Base-by-base conservation (phyloP, 805 yeast species). In the Sugiyamaella smithiae region DNA sequence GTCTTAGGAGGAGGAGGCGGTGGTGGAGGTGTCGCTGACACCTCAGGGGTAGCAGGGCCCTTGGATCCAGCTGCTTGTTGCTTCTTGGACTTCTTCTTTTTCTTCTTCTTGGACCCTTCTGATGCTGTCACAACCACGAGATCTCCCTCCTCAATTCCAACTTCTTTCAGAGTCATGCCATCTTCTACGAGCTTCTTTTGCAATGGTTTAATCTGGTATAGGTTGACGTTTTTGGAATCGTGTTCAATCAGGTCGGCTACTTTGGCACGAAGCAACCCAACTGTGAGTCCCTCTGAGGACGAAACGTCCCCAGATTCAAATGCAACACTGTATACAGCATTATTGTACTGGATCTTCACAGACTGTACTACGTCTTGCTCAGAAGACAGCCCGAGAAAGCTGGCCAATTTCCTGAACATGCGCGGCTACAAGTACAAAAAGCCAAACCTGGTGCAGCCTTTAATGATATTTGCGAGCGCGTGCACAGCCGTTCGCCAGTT, bases 241-340 rank as follows among this genome's bases (percentile, higher is more conserved):
- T 46, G 24, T 14, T 40, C 45, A 14, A 46, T 20, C 52, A 85
- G 70, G 35, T 72, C 67, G 29, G 81, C 74, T 2, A 82, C 66
- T 60, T 81, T 84, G 1, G 64, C 56, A 53, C 88, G 75, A 48
- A 88, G 71, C 54, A 82, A 80, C 14, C 71, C 75, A 28, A 90
- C 72, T 16, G 82, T 77, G 7, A 90, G 80, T 0, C 95, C 95
- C 28, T 63, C 63, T 8, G 4, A 11, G 52, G 79, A 80, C 61
- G 80, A 19, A 22, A 23, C 86, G 58, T 87, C 95, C 57, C 84
- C 90, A 0, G 95, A 93, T 25, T 86, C 79, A 65, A 87, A 87
- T 26, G 50, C 43, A 3, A 52, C 32, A 7, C 28, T 29, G 32
- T 40, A 46, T 19, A 40, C 12, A 3, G 45, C 29, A 4, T 46